Percentiles rank a stretch among this genome's conserved stretches.
These are phyloP conservation scores for Onygenales sp. DNA, from an alignment of 2,329 filamentous ascomycete species.

Conservation along the genomic window DNA sequence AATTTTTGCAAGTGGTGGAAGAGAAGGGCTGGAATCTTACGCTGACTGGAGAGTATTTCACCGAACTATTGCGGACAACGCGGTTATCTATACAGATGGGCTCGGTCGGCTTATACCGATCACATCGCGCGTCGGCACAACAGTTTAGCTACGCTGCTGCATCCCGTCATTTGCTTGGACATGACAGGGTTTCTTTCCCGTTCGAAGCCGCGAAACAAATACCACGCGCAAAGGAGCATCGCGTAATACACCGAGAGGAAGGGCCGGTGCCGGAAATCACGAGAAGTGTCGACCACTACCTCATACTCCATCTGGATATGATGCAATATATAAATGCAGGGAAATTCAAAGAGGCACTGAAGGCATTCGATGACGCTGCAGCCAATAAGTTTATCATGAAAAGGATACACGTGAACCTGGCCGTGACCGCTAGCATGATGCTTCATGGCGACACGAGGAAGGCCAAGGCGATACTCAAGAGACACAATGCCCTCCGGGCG, in stretches of 20 bases:
- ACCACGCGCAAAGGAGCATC: slow-evolving; percentile 12
- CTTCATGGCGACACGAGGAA: slow-evolving; percentile 20
- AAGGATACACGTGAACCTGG: slow-evolving; percentile 27
- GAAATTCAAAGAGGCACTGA: slow-evolving; percentile 23
- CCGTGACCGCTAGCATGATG: slow-evolving; percentile 26
- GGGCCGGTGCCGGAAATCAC: slow-evolving; percentile 19
- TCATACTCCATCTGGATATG: slow-evolving; percentile 28
- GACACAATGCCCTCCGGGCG: slow-evolving; percentile 18
- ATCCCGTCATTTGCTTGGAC: slow-evolving; percentile 28
- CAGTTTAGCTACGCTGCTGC: slow-evolving; percentile 22
- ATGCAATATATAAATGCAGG: slow-evolving; percentile 28
- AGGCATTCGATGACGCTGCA: slow-evolving; percentile 17
- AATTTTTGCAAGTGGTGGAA: slow-evolving; percentile 22
- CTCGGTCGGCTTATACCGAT: slow-evolving; percentile 30
- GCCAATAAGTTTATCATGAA: slow-evolving; percentile 21
- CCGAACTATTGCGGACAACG: slow-evolving; percentile 24
- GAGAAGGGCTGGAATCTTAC: slow-evolving; percentile 24
- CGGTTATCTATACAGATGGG: slow-evolving; percentile 24
- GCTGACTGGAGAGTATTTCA: slow-evolving; percentile 21
- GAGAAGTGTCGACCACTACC: slow-evolving; percentile 22
- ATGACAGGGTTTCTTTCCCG: slow-evolving; percentile 23
- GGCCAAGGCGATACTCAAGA: slow-evolving; percentile 24
- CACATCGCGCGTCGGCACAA: slow-evolving; percentile 29
- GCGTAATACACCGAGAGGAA: slow-evolving; percentile 23
- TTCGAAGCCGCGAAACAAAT: slow-evolving; percentile 17